A percentile compares a stretch with the other conserved stretches of the same genome.
These are phyloP conservation scores for Rhododendron simsii DNA, from an alignment of 148 eudicot species.

Conservation along the genomic window DNA sequence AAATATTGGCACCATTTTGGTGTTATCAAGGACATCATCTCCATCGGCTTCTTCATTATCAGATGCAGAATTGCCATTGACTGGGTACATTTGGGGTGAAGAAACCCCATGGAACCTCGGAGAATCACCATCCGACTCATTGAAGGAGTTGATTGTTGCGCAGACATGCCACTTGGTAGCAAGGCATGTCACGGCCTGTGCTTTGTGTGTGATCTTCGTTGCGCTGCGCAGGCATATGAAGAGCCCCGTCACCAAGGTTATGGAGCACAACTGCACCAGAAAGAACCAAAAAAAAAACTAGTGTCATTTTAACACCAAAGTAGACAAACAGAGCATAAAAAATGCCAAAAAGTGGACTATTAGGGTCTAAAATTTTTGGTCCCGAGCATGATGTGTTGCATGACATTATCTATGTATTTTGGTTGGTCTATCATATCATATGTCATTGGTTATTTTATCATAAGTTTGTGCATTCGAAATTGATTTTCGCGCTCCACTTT, in stretches of 20 bases:
- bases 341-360: too few species aligned
- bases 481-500: too few species aligned
- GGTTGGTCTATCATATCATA: not conserved
- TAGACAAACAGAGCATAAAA: not conserved
- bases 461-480: too few species aligned
- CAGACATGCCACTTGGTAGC: slow-evolving; percentile 85
- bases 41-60: slow-evolving; percentile 70
- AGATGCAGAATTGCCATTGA: slow-evolving; percentile 27
- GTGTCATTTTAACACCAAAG: not conserved
- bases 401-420: not conserved
- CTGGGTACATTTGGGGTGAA: slow-evolving; percentile 17
- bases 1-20: slow-evolving; percentile 59
- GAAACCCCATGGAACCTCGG: slow-evolving; percentile 18
- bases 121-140: slow-evolving; percentile 34
- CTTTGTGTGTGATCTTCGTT: slow-evolving; percentile 79
- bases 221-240: slow-evolving; percentile 83
- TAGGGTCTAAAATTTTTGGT: not conserved
- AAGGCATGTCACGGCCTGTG: slow-evolving; percentile 65
- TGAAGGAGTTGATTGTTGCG: slow-evolving; percentile 59
- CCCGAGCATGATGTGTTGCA: not conserved
- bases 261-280: slow-evolving; percentile 54
- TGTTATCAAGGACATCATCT: slow-evolving; percentile 73
- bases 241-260: slow-evolving; percentile 71
- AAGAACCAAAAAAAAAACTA: too few species aligned
- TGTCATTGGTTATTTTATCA: not conserved